Evolutionary conservation across 768 basidiomycete genomes (phyloP).

Genomic region (Boletus insuetus): DNA sequence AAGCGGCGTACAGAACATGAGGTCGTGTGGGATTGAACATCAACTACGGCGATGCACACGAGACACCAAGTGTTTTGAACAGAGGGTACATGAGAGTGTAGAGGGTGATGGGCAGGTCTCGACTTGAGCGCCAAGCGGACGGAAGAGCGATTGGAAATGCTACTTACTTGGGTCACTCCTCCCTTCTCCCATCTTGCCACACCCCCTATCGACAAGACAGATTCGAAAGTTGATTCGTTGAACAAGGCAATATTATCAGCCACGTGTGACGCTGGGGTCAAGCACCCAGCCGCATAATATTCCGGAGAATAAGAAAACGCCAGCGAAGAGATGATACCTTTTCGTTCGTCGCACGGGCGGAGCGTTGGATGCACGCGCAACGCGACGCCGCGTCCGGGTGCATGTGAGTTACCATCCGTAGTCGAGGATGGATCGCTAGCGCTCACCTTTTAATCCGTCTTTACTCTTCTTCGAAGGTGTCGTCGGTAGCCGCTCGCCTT

Average conservation of each 20-base stretch:
- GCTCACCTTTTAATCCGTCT: constrained; percentile 81
- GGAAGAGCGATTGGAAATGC: background rate
- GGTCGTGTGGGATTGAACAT: constrained; percentile 74
- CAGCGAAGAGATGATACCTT: constrained; percentile 85
- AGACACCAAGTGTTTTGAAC: background rate
- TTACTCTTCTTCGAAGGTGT: constrained; percentile 74
- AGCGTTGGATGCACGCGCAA: too few relatives aligned
- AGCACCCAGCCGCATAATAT: constrained; percentile 78
- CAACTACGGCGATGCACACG: constrained; percentile 40
- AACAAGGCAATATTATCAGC: constrained; percentile 64
- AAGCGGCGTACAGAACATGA: constrained; percentile 75
- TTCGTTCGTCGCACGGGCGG: constrained; percentile 25
- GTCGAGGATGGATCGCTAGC: background rate
- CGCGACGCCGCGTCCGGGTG: too few relatives aligned
- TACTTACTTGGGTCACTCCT: constrained; percentile 50
- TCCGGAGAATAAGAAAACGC: constrained; percentile 69
- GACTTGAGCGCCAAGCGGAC: background rate
- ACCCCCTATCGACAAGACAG: constrained; percentile 64
- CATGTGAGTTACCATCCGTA: too few relatives aligned
- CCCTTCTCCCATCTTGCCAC: constrained; percentile 36
- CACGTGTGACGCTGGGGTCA: constrained; percentile 45
- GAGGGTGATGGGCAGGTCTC: background rate
- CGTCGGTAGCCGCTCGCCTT: constrained; percentile 66
- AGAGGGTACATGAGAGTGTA: background rate
- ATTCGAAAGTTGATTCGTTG: constrained; percentile 53